phyloP scores from a whole-genome alignment of 2,329 filamentous ascomycete genomes.

The Amauroascus niger region DNA sequence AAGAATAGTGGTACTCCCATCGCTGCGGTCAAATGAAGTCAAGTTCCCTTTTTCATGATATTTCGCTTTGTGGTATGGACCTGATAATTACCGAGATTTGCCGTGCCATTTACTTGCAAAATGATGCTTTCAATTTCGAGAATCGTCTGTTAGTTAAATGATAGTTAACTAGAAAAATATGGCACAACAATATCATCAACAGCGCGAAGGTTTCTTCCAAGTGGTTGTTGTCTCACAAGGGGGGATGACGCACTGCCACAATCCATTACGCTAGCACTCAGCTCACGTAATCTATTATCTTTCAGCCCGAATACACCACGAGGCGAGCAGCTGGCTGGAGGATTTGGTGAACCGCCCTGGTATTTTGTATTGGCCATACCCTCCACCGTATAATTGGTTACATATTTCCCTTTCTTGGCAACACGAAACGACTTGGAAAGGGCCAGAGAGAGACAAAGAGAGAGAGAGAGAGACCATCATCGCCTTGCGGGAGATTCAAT shows the following conservation, averaged over 20 bases:
- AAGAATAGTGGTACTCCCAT: too few species aligned
- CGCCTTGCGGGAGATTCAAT: not conserved
- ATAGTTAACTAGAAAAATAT: too few species aligned
- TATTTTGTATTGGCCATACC: not conserved
- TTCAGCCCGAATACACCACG: not conserved
- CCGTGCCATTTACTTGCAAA: constrained; percentile 5
- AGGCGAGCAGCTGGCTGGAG: not conserved
- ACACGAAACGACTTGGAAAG: too few species aligned
- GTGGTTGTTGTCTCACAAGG: not conserved
- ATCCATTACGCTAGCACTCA: not conserved
- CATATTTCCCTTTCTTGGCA: constrained; percentile 5
- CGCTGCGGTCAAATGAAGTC: too few species aligned
- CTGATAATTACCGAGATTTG: not conserved
- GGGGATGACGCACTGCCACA: constrained; percentile 11
- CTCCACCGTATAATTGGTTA: not conserved
- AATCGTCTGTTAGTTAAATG: not conserved
- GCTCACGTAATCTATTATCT: constrained; percentile 6
- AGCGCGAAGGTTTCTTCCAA: too few species aligned
- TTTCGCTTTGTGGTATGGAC: not conserved
- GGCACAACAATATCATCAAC: too few species aligned
- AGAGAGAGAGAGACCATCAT: constrained; percentile 1
- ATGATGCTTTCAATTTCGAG: not conserved
- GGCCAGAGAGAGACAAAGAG: too few species aligned
- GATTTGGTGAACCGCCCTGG: not conserved
- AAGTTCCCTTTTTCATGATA: too few species aligned